Base-by-base conservation (phyloP, 768 basidiomycete species). In the Phlegmacium glaucopus region DNA sequence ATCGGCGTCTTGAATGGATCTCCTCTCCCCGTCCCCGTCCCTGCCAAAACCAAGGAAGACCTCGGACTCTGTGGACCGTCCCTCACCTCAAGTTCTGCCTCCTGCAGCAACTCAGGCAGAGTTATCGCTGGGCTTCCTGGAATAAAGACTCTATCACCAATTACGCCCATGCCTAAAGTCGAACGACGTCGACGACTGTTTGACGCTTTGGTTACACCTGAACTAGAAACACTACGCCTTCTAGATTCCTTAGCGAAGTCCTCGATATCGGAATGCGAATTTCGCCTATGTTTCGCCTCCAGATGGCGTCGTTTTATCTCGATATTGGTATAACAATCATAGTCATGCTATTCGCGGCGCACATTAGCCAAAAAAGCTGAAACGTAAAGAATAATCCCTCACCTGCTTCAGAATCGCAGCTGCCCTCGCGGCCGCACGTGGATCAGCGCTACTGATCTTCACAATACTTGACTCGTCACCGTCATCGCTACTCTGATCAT, bases 351-450 rank as follows among this genome's bases (percentile, higher is more conserved):
- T 17, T 35, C 6, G 17, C n/a, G n/a, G n/a, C 34, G n/a, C n/a
- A 42, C 6, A 29, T 43, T 42, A 48, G 44, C 36, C 35, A 36
- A 32, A 44, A 45, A 34, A 27, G 3, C 5, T 5, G 5, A 22
- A 9, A 47, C 15, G 12, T 40, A 45, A 37, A 16, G 48, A 30
- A 34, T 44, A 5, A 44, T 38, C 10, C 63, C 80, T n/a, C 41
- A 90, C 91, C 75, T 90, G 78, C 65, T 88, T 92, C 56, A 96
- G 72, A 49, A 96, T 94, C 0, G 94, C 94, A 28, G 90, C 93
- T n/a, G 93, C 94, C 40, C 90, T 72, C 2, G 93, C 94, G 39
- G 94, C 94, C 13, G 90, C 90, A 49, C 77, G 75, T 2, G 94
- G 89, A 63, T 95, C 89, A 16, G 81, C 79, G 49, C 89, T 91